Evolutionary conservation across 2,329 filamentous ascomycete genomes (phyloP).

Genomic region (Chrysosporium keratinophilum): DNA sequence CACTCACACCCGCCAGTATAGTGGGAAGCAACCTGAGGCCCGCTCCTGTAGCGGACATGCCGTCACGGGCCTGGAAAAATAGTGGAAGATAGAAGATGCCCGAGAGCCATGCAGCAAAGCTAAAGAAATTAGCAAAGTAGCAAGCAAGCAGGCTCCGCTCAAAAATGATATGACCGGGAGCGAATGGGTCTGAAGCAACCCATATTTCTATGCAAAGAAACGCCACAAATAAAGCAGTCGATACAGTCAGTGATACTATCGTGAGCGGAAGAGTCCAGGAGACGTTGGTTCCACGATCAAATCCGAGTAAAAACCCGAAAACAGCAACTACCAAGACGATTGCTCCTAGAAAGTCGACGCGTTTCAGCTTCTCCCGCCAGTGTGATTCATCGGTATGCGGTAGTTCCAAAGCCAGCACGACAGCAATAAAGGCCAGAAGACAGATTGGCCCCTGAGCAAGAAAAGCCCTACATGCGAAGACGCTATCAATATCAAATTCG

Average conservation of each 20-base stretch:
- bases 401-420: constrained; percentile 52
- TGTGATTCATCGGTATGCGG: constrained; percentile 49
- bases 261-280: constrained; percentile 54
- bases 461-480: constrained; percentile 48
- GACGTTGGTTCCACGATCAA: constrained; percentile 63
- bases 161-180: constrained; percentile 63
- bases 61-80: constrained; percentile 64
- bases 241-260: constrained; percentile 46
- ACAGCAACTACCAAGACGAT: constrained; percentile 55
- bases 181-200: constrained; percentile 60
- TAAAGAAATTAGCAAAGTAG: constrained; percentile 64
- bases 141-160: constrained; percentile 55
- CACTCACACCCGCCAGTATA: constrained; percentile 52
- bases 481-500: constrained; percentile 14
- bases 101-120: constrained; percentile 50
- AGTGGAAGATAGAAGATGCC: constrained; percentile 64
- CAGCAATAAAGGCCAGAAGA: constrained; percentile 52
- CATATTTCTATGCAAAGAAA: constrained; percentile 61
- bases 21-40: constrained; percentile 58
- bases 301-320: constrained; percentile 54
- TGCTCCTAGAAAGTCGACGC: constrained; percentile 65
- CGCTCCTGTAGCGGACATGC: constrained; percentile 51
- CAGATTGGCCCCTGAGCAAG: constrained; percentile 60
- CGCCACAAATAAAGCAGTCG: constrained; percentile 50
- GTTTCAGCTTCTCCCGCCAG: constrained; percentile 55